A percentile compares a stretch with the other conserved stretches of the same genome.
phyloP scores from a whole-genome alignment of 1,139 yeast genomes.

The Debaryomyces nepalensis region DNA sequence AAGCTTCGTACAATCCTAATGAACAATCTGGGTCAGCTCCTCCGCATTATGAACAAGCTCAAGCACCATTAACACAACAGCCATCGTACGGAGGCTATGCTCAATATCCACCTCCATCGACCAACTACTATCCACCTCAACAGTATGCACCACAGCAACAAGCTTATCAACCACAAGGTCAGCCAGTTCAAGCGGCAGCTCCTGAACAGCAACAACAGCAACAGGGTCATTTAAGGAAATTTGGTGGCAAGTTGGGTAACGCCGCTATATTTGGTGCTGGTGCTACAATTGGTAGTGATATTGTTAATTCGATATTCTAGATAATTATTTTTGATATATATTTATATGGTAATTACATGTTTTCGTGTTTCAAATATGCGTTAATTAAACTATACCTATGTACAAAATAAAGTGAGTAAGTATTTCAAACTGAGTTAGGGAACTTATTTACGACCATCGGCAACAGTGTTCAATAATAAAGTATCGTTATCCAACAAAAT shows the following conservation, averaged over 20 bases:
- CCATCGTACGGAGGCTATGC: constrained; percentile 50
- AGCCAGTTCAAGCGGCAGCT: constrained; percentile 25
- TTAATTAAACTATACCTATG: constrained; percentile 13
- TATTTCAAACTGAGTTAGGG: background rate
- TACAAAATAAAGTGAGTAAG: constrained; percentile 14
- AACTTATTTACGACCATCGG: constrained; percentile 54
- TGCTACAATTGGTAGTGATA: constrained; percentile 88
- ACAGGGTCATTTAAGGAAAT: constrained; percentile 55
- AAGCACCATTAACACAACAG: constrained; percentile 29
- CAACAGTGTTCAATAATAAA: constrained; percentile 82
- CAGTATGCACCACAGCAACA: constrained; percentile 32
- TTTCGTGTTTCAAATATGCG: constrained; percentile 6
- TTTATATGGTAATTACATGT: background rate
- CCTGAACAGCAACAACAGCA: constrained; percentile 27
- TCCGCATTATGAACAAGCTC: constrained; percentile 22
- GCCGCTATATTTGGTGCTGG: constrained; percentile 98
- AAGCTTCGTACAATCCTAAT: constrained; percentile 23
- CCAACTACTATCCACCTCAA: constrained; percentile 45
- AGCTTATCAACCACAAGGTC: constrained; percentile 22
- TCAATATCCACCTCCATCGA: constrained; percentile 54
- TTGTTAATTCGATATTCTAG: constrained; percentile 83
- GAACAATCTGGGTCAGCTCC: constrained; percentile 20
- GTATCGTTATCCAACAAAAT: constrained; percentile 92
- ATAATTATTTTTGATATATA: constrained; percentile 1
- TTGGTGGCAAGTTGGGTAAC: constrained; percentile 85